Evolutionary conservation across 1,139 yeast species (phyloP), one percentile per base, ranked within the genome.

Genomic region (Schizosaccharomyces versatilis): DNA sequence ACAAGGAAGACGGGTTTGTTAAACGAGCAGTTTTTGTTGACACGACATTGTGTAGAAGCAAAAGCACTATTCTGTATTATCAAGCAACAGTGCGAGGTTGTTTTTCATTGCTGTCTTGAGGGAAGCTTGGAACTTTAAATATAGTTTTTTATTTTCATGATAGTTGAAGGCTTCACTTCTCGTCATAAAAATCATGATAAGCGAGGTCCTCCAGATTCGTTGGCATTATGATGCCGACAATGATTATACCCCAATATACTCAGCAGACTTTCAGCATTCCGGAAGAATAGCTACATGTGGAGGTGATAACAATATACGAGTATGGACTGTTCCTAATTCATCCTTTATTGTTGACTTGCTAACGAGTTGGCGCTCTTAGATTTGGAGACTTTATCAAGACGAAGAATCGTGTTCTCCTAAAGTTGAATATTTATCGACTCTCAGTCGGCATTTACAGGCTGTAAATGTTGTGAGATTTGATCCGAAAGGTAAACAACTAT

Each of bases 391-490:
- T 14, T 55, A 47, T 7, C 32, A 53, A 3, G 47, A 51, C 7
- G 54, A 55, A 12, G 57, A 54, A 14, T 15, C 7, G 57, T 63
- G 66, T 24, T 62, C 57, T 17, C 63, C 64, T 1, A 54, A 73
- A 0, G 75, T 81, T 36, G 80, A 79, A 56, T 84, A 78, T 69
- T 69, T 86, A 41, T 76, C 93, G 19, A 84, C 96, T 0, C 71
- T 93, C 53, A 68, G 80, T 3, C 86, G 86, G 62, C 98, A 93
- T 65, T 83, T 93, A 1, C 95, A 86, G 66, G 95, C 98, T 0
- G 96, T 90, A 17, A 90, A 90, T 65, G 86, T 78, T 40, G 95
- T 85, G 6, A 71, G 95, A 55, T 90, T 86, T 65, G 79, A 80
- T 63, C 79, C 81, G 1, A 68, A 66, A 2, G 93, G 93, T 0